Evolutionary conservation across 805 yeast species (phyloP), one percentile per base, ranked within the genome.

Genomic region (Cyberlindnera samutprakarnensis): DNA sequence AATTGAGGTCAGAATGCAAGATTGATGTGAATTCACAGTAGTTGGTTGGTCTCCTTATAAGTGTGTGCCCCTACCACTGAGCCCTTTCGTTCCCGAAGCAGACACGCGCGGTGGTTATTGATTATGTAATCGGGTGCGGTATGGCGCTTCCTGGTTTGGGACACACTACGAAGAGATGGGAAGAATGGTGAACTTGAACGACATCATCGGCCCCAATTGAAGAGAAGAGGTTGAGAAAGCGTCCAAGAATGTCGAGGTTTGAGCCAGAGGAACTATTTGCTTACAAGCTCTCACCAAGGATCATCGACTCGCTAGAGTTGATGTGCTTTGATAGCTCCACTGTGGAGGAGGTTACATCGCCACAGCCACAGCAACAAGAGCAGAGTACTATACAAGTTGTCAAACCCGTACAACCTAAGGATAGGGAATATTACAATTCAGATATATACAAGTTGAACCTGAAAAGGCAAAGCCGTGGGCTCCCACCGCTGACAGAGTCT

Each of bases 381-480:
- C 15, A 29, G 31, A n/a, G 18, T 24, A 23, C 32, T 25, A 16
- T 27, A 17, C 18, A 20, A 16, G 15, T 23, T 17, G 5, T 23
- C 11, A n/a, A 23, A 11, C 7, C 9, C 25, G n/a, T 7, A 10
- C 18, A 25, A 10, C 7, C 26, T 10, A 42, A 30, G 13, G 46
- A 54, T 22, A 60, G 64, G 36, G 53, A 47, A 3, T 82, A 76
- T 44, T 77, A 66, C 54, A 74, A 71, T 44, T 61, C 76, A 0
- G 84, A 77, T 44, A 61, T 66, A 15, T 77, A 79, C 46, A 62
- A 72, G 23, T 64, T 66, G 46, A 84, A 84, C 48, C 41, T 72
- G 32, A 78, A 77, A 49, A 61, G 88, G 33, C 50, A 59, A 8
- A 43, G 70, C 18, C 56, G 56, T 23, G 68, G 69, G 1, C 56